These are phyloP conservation scores for Claviceps sorghi DNA, from an alignment of 2,329 filamentous ascomycete genomes.

Conservation along the genomic window DNA sequence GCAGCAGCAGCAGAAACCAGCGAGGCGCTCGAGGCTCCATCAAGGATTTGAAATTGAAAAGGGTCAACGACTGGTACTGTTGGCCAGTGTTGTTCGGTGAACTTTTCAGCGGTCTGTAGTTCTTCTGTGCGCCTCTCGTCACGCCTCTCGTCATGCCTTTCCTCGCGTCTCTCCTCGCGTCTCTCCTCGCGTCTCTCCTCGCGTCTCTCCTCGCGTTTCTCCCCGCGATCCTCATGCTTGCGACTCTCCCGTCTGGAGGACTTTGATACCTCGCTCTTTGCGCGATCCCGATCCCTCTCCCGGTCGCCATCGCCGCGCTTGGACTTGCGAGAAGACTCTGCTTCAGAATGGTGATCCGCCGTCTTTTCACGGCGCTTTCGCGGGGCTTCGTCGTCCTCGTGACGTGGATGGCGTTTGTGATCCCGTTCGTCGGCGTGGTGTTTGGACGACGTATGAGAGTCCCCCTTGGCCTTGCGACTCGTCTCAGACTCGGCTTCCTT, in stretches of 20 bases:
- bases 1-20: neutral
- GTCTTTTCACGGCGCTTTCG: constrained; percentile 16
- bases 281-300: constrained; percentile 15
- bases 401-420: constrained; percentile 16
- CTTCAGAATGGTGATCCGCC: constrained; percentile 12
- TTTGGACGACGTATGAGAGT: constrained; percentile 14
- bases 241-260: constrained; percentile 12
- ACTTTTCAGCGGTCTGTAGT: constrained; percentile 14
- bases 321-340: constrained; percentile 8
- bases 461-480: constrained; percentile 16
- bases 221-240: constrained; percentile 13
- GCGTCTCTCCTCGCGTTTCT: constrained; percentile 12
- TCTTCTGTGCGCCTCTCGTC: constrained; percentile 13
- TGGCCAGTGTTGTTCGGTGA: constrained; percentile 4
- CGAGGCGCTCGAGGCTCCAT: constrained; percentile 23
- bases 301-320: constrained; percentile 14
- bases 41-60: constrained; percentile 42
- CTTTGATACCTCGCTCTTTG: constrained; percentile 12
- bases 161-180: constrained; percentile 5
- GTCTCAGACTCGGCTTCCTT: constrained; percentile 9
- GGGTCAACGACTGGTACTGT: constrained; percentile 28
- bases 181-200: constrained; percentile 15
- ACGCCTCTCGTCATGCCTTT: neutral
- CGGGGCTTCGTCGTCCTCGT: constrained; percentile 18
- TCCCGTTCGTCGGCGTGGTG: constrained; percentile 16